phyloP scores from a whole-genome alignment of 148 eudicot genomes.

The Vaccinium darrowii region DNA sequence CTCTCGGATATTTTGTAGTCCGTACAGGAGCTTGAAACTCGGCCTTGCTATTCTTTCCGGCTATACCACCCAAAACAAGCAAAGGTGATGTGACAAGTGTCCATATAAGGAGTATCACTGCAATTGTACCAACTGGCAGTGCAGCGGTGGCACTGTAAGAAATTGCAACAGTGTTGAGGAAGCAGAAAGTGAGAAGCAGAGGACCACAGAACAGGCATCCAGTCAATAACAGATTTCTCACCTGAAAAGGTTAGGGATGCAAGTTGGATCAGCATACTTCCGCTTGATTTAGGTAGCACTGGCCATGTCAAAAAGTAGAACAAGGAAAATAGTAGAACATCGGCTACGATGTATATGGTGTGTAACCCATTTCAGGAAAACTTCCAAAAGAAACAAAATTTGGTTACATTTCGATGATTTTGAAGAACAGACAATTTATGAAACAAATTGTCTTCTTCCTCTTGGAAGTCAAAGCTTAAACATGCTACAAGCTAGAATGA shows the following conservation, averaged over 20 bases:
- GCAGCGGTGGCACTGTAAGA: slow-evolving; percentile 38
- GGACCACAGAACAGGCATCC: slow-evolving; percentile 39
- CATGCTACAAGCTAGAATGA: not conserved
- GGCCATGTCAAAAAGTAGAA: not conserved
- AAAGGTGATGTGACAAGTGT: slow-evolving; percentile 35
- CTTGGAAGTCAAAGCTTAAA: not conserved
- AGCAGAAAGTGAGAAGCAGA: slow-evolving; percentile 28
- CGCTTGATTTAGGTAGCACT: slow-evolving; percentile 8
- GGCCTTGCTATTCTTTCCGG: slow-evolving; percentile 38
- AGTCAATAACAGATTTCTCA: slow-evolving; percentile 35
- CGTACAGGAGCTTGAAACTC: slow-evolving; percentile 42
- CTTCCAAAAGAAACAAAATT: not conserved
- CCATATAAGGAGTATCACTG: slow-evolving; percentile 34
- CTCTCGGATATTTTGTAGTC: slow-evolving; percentile 37
- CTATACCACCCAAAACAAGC: slow-evolving; percentile 36
- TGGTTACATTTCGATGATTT: not conserved
- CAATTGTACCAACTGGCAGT: slow-evolving; percentile 37
- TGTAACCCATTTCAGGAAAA: not conserved
- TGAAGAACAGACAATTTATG: not conserved
- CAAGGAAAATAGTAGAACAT: not conserved
- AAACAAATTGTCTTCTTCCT: not conserved
- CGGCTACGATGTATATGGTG: not conserved
- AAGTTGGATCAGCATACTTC: slow-evolving; percentile 14
- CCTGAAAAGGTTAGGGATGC: not conserved
- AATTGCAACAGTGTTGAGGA: slow-evolving; percentile 32